Conservation (phyloP, 768 basidiomycete genomes). For the Scleroderma bovista region DNA sequence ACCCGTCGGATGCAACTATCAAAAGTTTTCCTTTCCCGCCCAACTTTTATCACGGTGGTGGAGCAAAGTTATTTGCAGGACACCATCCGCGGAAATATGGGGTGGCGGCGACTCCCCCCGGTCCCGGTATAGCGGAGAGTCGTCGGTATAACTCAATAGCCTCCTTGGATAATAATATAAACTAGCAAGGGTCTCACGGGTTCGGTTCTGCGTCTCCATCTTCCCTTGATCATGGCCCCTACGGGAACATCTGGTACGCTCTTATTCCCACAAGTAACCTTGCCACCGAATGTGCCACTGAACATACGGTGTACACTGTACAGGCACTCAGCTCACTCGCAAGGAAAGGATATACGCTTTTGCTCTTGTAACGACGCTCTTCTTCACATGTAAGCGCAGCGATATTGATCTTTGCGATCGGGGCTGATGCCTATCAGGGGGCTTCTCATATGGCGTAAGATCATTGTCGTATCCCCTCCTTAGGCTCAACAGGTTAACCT, state of each 20-base stretch:
- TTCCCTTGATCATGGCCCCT: conserved; percentile 27
- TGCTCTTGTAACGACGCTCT: conserved; percentile 64
- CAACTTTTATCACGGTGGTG: too few relatives aligned
- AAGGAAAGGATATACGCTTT: conserved; percentile 54
- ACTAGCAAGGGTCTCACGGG: not conserved
- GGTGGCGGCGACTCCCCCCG: too few relatives aligned
- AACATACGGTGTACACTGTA: too few relatives aligned
- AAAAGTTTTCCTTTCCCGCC: too few relatives aligned
- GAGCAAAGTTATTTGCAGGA: not conserved
- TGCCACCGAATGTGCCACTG: too few relatives aligned
- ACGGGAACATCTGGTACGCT: conserved; percentile 38
- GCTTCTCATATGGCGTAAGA: conserved; percentile 61
- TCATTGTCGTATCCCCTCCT: conserved; percentile 1
- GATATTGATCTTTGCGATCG: not conserved
- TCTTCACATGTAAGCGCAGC: conserved; percentile 57
- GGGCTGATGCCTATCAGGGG: conserved; percentile 36
- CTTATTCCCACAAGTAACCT: not conserved
- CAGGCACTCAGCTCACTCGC: conserved; percentile 37
- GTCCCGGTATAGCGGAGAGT: not conserved
- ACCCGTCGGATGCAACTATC: too few relatives aligned
- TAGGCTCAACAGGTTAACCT: not conserved
- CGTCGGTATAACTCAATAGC: not conserved
- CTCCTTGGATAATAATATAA: not conserved
- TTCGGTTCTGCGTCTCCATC: not conserved
- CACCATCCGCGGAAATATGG: too few relatives aligned